Percentiles rank a stretch among this genome's conserved stretches.
Evolutionary conservation across 192 early-diverging fungal genomes (phyloP).

Genomic region (Gryganskiella cystojenkinii): DNA sequence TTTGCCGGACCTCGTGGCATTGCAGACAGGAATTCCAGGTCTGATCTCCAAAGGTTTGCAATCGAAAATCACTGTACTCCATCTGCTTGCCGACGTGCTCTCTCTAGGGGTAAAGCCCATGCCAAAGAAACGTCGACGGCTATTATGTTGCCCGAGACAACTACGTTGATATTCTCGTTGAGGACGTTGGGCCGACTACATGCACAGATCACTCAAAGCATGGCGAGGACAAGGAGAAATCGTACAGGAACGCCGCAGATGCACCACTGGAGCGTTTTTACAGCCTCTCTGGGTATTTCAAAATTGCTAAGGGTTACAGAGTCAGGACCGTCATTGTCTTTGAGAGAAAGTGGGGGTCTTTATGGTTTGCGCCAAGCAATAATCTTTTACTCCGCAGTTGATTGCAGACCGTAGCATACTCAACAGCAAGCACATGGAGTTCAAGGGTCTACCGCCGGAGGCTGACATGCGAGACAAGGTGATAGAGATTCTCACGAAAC

Average conservation of each 20-base stretch:
- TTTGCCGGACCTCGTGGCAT: slow-evolving; percentile 15
- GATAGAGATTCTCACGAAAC: slow-evolving; percentile 1
- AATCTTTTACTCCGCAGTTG: too few relatives aligned
- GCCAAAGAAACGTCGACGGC: slow-evolving; percentile 21
- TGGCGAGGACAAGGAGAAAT: background rate
- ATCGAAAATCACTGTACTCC: slow-evolving; percentile 25
- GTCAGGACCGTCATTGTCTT: slow-evolving; percentile 7
- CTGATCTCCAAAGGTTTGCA: slow-evolving; percentile 20
- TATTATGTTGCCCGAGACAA: slow-evolving; percentile 10
- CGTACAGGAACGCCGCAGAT: slow-evolving; percentile 5
- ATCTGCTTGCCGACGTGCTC: slow-evolving; percentile 20
- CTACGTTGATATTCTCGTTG: slow-evolving; percentile 14
- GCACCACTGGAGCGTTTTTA: slow-evolving; percentile 11
- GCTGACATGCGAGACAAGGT: slow-evolving; percentile 4
- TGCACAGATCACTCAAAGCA: background rate
- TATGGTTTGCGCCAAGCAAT: too few relatives aligned
- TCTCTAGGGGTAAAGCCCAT: slow-evolving; percentile 2
- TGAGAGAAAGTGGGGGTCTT: too few relatives aligned
- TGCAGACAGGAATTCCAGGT: slow-evolving; percentile 25
- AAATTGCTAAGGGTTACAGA: slow-evolving; percentile 14
- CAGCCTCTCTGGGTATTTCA: background rate
- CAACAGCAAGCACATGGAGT: too few relatives aligned
- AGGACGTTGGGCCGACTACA: slow-evolving; percentile 23
- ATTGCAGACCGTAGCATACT: too few relatives aligned
- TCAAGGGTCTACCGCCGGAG: background rate